These are phyloP conservation scores for Trichophyton verrucosum DNA, from an alignment of 2,329 filamentous ascomycete genomes.

Conservation along the genomic window DNA sequence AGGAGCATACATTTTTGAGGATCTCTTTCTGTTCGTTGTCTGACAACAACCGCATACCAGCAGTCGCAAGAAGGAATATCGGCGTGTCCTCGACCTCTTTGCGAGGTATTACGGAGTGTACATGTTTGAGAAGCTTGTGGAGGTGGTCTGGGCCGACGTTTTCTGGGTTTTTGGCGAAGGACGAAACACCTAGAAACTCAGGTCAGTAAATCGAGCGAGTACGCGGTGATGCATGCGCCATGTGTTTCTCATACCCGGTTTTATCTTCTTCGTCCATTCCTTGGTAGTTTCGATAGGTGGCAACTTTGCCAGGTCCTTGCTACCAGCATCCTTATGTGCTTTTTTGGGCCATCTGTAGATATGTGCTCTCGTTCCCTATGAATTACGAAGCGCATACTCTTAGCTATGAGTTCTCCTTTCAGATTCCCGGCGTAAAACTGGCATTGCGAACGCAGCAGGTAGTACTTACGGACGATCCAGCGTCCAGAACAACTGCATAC, in stretches of 20 bases:
- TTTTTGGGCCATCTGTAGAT: slow-evolving; percentile 78
- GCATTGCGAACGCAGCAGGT: not conserved
- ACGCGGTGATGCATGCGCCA: not conserved
- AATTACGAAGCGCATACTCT: slow-evolving; percentile 13
- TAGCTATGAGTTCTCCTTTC: slow-evolving; percentile 8
- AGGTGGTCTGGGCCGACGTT: slow-evolving; percentile 73
- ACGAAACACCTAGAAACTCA: slow-evolving; percentile 53
- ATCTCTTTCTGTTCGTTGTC: slow-evolving; percentile 59
- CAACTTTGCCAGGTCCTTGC: slow-evolving; percentile 52
- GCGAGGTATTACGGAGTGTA: slow-evolving; percentile 61
- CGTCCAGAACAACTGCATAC: slow-evolving; percentile 94
- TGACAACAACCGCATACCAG: slow-evolving; percentile 80
- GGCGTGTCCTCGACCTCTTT: slow-evolving; percentile 73
- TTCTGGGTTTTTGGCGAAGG: slow-evolving; percentile 65
- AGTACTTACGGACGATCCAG: slow-evolving; percentile 67
- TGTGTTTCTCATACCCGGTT: slow-evolving; percentile 50
- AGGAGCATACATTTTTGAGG: slow-evolving; percentile 67
- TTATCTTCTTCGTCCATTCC: slow-evolving; percentile 85
- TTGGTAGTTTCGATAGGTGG: slow-evolving; percentile 74
- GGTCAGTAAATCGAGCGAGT: slow-evolving; percentile 1
- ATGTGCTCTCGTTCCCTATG: slow-evolving; percentile 72
- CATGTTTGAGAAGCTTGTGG: slow-evolving; percentile 66
- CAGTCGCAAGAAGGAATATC: slow-evolving; percentile 88
- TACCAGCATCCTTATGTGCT: slow-evolving; percentile 49
- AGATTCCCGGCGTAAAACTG: not conserved